Conservation (phyloP, 208 protist species). For the Naegleria fowleri region DNA sequence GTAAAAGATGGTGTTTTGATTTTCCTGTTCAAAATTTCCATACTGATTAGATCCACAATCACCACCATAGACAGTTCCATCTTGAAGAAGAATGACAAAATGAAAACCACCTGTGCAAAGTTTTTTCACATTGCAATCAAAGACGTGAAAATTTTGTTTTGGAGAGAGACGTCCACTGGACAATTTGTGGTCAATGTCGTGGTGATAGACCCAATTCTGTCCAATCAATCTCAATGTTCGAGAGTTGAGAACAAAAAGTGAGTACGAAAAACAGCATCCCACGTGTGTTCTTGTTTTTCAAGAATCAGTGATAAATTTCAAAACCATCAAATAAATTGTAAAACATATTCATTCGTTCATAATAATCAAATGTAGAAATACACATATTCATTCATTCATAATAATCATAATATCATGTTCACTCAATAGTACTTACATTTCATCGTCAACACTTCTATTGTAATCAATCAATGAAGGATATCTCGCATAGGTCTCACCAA, state of each 20-base stretch:
- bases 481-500: background rate
- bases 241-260: background rate
- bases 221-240: background rate
- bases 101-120: background rate
- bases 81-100: background rate
- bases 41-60: background rate
- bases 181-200: background rate
- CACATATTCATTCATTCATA: too few species aligned
- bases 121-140: background rate
- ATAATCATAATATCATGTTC: too few species aligned
- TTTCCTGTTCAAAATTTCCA: background rate
- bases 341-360: too few species aligned
- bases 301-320: too few species aligned
- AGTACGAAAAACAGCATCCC: background rate
- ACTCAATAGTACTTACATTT: background rate
- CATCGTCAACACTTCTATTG: background rate
- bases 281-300: background rate
- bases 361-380: too few species aligned
- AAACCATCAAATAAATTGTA: too few species aligned
- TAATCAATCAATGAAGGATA: background rate
- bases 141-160: background rate
- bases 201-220: background rate
- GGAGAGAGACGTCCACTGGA: background rate
- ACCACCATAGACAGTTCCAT: background rate
- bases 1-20: background rate